Conservation (phyloP, 257 asterid species). For the Solanum ossicruentum region DNA sequence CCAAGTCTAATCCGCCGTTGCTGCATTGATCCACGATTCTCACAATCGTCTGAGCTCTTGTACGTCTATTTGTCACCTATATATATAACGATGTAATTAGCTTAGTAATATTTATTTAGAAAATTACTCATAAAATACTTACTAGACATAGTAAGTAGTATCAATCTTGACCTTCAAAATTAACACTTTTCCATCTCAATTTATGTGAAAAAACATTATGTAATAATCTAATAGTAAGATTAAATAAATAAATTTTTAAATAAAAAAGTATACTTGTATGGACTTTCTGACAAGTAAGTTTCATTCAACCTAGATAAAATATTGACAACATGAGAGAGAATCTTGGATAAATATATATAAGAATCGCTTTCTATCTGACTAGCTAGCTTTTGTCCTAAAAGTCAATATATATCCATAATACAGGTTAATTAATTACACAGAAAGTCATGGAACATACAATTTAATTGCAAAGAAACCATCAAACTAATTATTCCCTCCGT, state of each 20-base stretch:
- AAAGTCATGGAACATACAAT: not conserved
- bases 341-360: not conserved
- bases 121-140: too few species aligned
- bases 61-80: constrained; percentile 21
- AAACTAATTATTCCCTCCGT: not conserved
- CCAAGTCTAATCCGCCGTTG: constrained; percentile 24
- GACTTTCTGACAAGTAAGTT: too few species aligned
- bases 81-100: not conserved
- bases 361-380: not conserved
- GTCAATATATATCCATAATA: not conserved
- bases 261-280: too few species aligned
- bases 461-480: not conserved
- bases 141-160: too few species aligned
- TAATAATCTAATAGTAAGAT: too few species aligned
- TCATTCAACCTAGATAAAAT: too few species aligned
- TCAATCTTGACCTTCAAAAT: not conserved
- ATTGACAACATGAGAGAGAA: not conserved
- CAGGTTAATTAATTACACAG: not conserved
- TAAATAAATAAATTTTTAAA: too few species aligned
- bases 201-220: too few species aligned
- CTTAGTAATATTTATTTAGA: not conserved
- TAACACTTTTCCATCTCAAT: too few species aligned
- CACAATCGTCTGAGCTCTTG: constrained; percentile 5
- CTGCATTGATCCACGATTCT: constrained; percentile 25
- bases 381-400: not conserved